A percentile compares a stretch with the other conserved stretches of the same genome.
phyloP scores from a whole-genome alignment of 2,329 filamentous ascomycete genomes.

The Venturia oleaginea region DNA sequence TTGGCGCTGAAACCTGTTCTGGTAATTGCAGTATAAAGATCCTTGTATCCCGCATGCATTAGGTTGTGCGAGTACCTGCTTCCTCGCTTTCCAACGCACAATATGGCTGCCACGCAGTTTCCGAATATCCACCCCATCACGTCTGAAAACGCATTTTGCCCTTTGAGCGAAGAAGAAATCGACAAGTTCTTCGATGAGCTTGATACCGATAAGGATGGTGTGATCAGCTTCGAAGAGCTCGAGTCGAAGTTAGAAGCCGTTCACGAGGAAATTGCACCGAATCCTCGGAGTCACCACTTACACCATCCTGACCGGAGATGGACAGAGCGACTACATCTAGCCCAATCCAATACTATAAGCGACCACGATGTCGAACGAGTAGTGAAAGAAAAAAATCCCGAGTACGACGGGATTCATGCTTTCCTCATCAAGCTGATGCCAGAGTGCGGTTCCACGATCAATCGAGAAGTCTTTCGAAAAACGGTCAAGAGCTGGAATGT shows the following conservation, averaged over 20 bases:
- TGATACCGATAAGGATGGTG: conserved; percentile 43
- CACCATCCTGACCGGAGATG: conserved; percentile 21
- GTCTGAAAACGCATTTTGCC: background rate
- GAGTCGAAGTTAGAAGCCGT: conserved; percentile 46
- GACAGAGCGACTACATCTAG: conserved; percentile 17
- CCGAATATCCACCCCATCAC: background rate
- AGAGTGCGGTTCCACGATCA: conserved; percentile 34
- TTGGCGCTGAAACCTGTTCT: background rate
- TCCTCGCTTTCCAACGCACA: background rate
- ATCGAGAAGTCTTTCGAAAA: conserved; percentile 38
- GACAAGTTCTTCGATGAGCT: conserved; percentile 44
- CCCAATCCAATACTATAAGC: conserved; percentile 15
- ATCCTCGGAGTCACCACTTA: conserved; percentile 38
- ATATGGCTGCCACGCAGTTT: background rate
- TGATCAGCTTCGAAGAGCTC: conserved; percentile 44
- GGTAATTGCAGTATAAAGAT: background rate
- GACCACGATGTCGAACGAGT: background rate
- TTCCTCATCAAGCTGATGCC: conserved; percentile 45
- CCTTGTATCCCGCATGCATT: background rate
- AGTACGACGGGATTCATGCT: conserved; percentile 37
- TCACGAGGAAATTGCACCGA: conserved; percentile 42
- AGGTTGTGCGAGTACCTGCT: background rate
- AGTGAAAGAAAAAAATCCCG: conserved; percentile 18
- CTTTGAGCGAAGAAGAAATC: conserved; percentile 37
- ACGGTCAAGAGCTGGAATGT: conserved; percentile 40